Evolutionary conservation across 2,329 filamentous ascomycete species (phyloP).

Genomic region (Xenosphaeropsis pyriputrescens): DNA sequence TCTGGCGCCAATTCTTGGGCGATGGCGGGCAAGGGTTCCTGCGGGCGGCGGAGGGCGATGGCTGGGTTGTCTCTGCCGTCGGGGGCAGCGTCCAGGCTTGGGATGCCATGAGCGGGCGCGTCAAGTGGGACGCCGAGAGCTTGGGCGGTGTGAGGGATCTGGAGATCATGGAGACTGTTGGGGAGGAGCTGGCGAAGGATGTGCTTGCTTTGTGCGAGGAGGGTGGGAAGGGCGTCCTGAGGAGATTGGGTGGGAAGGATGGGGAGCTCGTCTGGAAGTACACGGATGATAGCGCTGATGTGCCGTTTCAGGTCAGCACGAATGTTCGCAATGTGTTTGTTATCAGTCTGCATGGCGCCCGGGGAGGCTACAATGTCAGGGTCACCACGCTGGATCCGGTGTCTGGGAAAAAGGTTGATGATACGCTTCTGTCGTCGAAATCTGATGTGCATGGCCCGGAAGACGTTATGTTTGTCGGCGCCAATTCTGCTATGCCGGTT

Average conservation of each 20-base stretch:
- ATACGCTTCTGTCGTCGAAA: slow-evolving; percentile 60
- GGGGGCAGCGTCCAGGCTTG: slow-evolving; percentile 62
- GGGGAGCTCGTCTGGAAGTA: slow-evolving; percentile 72
- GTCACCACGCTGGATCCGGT: slow-evolving; percentile 59
- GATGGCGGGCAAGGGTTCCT: slow-evolving; percentile 30
- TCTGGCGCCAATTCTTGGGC: slow-evolving; percentile 75
- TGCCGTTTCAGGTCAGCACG: slow-evolving; percentile 61
- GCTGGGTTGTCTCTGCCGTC: slow-evolving; percentile 60
- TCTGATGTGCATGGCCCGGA: slow-evolving; percentile 50
- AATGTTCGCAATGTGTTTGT: slow-evolving; percentile 60
- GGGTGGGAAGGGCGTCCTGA: slow-evolving; percentile 40
- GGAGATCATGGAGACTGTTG: slow-evolving; percentile 56
- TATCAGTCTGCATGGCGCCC: slow-evolving; percentile 55
- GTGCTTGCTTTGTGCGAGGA: slow-evolving; percentile 53
- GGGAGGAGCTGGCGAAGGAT: slow-evolving; percentile 43
- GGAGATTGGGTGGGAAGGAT: slow-evolving; percentile 56
- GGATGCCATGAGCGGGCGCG: slow-evolving; percentile 69
- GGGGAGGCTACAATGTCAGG: slow-evolving; percentile 62
- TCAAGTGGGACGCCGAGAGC: slow-evolving; percentile 58
- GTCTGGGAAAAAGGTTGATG: slow-evolving; percentile 57
- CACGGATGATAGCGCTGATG: slow-evolving; percentile 50
- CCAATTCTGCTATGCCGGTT: slow-evolving; percentile 60
- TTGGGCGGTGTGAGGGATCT: slow-evolving; percentile 48
- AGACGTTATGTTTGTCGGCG: slow-evolving; percentile 61
- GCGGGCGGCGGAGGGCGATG: slow-evolving; percentile 64